Evolutionary conservation across 768 basidiomycete species (phyloP).

Genomic region (Boletellus ananiceps): DNA sequence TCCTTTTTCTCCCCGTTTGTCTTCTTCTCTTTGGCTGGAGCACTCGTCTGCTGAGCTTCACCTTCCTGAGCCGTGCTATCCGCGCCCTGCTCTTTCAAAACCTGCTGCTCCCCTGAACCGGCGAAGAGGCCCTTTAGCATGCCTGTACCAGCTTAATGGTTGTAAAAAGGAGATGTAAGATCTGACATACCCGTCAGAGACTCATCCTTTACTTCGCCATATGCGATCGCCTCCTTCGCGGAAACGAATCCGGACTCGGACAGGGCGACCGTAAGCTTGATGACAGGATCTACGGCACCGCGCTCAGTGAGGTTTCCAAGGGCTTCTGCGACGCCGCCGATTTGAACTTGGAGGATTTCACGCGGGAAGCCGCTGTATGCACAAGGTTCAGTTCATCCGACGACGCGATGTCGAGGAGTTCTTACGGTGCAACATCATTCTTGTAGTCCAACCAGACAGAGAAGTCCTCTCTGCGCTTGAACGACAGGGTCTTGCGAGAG

Average conservation of each 20-base stretch:
- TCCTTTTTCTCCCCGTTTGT: slow-evolving; percentile 36
- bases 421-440: slow-evolving; percentile 56
- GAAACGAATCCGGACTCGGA: slow-evolving; percentile 86
- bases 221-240: slow-evolving; percentile 72
- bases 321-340: slow-evolving; percentile 71
- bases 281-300: slow-evolving; percentile 74
- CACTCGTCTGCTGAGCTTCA: slow-evolving; percentile 27
- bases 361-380: slow-evolving; percentile 60
- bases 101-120: slow-evolving; percentile 37
- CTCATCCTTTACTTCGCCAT: slow-evolving; percentile 79
- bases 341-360: slow-evolving; percentile 67
- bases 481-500: slow-evolving; percentile 79
- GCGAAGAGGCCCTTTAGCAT: slow-evolving; percentile 89
- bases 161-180: not conserved
- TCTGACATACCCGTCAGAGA: slow-evolving; percentile 57
- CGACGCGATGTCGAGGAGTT: slow-evolving; percentile 2
- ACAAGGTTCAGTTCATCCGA: slow-evolving; percentile 2
- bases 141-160: slow-evolving; percentile 38
- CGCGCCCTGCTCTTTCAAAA: slow-evolving; percentile 26
- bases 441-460: slow-evolving; percentile 75
- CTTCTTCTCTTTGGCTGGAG: slow-evolving; percentile 35
- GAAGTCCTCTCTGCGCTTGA: slow-evolving; percentile 85
- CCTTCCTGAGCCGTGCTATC: slow-evolving; percentile 23
- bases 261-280: slow-evolving; percentile 80
- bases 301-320: slow-evolving; percentile 79